Conservation (phyloP, 2,329 filamentous ascomycete genomes). For the Diaporthe batatas region DNA sequence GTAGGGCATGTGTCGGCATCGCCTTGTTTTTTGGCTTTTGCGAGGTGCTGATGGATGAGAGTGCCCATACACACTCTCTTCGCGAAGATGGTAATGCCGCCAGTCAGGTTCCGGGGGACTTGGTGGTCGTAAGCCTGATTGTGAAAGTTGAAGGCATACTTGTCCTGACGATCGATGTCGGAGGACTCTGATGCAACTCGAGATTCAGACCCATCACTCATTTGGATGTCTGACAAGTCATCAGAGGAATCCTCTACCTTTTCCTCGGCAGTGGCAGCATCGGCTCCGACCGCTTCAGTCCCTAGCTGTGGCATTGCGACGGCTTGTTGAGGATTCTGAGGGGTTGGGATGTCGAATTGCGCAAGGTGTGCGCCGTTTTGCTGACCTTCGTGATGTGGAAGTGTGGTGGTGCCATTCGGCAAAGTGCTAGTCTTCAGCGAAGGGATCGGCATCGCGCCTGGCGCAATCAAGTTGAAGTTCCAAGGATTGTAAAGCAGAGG, state of each 20-base stretch:
- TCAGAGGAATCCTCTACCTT: neutral
- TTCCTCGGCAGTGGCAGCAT: neutral
- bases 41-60: neutral
- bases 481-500: too few species aligned
- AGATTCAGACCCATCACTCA: neutral
- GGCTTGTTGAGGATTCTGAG: neutral
- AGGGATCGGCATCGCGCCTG: neutral
- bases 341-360: too few species aligned
- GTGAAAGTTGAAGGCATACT: conserved; percentile 30
- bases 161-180: conserved; percentile 7
- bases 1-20: neutral
- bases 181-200: neutral
- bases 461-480: neutral
- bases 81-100: neutral
- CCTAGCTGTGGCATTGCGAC: too few species aligned
- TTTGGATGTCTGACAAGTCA: neutral
- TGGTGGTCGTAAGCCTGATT: conserved; percentile 26
- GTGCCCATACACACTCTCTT: neutral
- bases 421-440: neutral
- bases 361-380: neutral
- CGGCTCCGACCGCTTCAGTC: too few species aligned
- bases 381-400: neutral
- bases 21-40: neutral
- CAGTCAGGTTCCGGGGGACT: conserved; percentile 6
- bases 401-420: too few species aligned